phyloP scores from a whole-genome alignment of 208 protist species.

The Herpetomonas tarakana region DNA sequence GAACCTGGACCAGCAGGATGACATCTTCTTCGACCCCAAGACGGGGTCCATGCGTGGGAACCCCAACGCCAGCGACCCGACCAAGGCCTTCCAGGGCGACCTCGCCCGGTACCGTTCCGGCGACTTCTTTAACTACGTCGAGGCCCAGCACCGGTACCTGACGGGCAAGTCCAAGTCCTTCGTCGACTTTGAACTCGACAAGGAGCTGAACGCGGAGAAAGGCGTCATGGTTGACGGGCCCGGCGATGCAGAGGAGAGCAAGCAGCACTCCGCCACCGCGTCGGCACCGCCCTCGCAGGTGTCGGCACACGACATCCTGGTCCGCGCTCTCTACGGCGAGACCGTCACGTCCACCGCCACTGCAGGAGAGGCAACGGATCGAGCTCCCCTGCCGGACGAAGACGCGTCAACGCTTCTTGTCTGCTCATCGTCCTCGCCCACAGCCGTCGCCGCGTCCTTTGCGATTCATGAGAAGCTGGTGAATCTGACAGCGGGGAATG shows the following conservation, averaged over 20 bases:
- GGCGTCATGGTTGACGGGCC: background rate
- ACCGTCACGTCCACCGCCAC: constrained; percentile 14
- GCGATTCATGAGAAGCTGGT: constrained; percentile 9
- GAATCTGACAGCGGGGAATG: constrained; percentile 2
- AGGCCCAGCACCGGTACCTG: constrained; percentile 76
- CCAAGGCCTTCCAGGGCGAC: constrained; percentile 71
- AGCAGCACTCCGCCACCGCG: background rate
- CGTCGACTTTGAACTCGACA: constrained; percentile 85
- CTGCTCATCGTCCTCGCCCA: background rate
- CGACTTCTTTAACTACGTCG: constrained; percentile 77
- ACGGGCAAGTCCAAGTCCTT: constrained; percentile 71
- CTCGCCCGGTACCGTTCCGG: constrained; percentile 68
- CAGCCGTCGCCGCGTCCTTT: background rate
- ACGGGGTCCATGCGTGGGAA: constrained; percentile 87
- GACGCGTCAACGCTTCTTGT: background rate
- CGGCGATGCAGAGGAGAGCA: constrained; percentile 1
- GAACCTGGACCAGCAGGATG: constrained; percentile 57
- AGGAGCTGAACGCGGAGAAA: constrained; percentile 22
- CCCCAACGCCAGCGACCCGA: constrained; percentile 68
- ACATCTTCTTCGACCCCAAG: constrained; percentile 81
- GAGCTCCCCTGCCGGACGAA: background rate
- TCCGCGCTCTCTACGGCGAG: constrained; percentile 56
- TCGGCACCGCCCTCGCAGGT: constrained; percentile 8
- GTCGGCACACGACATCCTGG: constrained; percentile 36
- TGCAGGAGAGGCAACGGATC: background rate